Percentiles rank a stretch among this genome's conserved stretches.
phyloP scores from a whole-genome alignment of 139 green algal genomes.

The Closterium sp. region DNA sequence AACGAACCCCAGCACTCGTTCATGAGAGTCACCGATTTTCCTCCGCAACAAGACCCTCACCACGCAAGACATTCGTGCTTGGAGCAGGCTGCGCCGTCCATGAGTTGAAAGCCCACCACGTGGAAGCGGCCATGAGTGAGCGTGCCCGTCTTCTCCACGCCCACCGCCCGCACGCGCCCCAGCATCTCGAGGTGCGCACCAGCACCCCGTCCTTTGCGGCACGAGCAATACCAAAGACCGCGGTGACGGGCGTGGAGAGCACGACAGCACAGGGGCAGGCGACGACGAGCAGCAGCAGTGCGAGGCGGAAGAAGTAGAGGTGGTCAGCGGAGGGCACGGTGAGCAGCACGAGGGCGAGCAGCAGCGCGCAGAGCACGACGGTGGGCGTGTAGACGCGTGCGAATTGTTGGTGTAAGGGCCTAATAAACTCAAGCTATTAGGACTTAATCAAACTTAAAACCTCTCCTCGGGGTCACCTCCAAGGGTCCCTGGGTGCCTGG shows the following conservation, averaged over 20 bases:
- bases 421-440: no score
- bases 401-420: no score
- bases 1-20: neutral
- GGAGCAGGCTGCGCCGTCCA: neutral
- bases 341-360: constrained; percentile 61
- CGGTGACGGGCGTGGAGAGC: constrained; percentile 74
- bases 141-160: constrained; percentile 83
- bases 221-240: constrained; percentile 60
- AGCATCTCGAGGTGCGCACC: constrained; percentile 73
- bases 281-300: constrained; percentile 75
- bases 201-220: constrained; percentile 69
- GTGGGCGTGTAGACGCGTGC: constrained; percentile 73
- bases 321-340: neutral
- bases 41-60: neutral
- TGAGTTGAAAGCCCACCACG: constrained; percentile 25
- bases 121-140: constrained; percentile 69
- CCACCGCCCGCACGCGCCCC: constrained; percentile 54
- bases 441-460: no score
- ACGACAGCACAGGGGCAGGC: constrained; percentile 84
- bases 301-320: constrained; percentile 67
- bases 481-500: no score
- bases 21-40: neutral
- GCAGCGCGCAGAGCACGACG: constrained; percentile 61
- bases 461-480: no score
- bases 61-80: constrained; percentile 6